Base-by-base conservation (phyloP, 306 rosid species). In the Fragaria vesca region DNA sequence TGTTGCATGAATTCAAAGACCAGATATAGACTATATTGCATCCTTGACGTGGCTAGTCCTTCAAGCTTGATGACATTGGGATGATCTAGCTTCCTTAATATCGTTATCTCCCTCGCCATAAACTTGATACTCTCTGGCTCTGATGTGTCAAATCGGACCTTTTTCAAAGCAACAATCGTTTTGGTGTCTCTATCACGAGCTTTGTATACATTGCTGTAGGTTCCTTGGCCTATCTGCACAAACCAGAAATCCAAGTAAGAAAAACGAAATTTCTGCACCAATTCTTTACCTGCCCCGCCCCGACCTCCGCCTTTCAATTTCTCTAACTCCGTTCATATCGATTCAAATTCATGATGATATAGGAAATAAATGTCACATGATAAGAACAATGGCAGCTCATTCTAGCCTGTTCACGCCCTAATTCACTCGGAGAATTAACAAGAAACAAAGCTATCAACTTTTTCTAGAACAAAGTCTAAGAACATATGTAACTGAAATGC, bases 201-300 rank as follows among this genome's bases (percentile, higher is more conserved):
- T 83, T 92, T 90, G 82, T 92, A 92, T 42, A 92, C 96, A 71
- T 92, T 92, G 84, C 96, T 89, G 66, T 92, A 92, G 24, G 93
- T 89, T 88, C 97, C 97, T 45, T 84, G 92, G 3, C 97, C 96
- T 28, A 86, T 7, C 92, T 89, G 81, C 73, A 82, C 45, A 78
- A 52, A 45, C 66, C 72, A 83, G 76, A 74, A 38, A 46, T 66
- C 36, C n/a, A 16, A 17, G 80, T 12, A 63, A 52, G 63, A 15
- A 11, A 66, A 76, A 32, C 45, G 16, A 45, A 34, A 15, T 36
- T 45, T 2, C 45, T 36, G 36, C 32, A 68, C 51, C 12, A 40
- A 7, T 42, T 42, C 3, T 42, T 68, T 20, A 12, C 54, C 34
- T 18, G 40, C 20, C 52, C 60, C 73, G 12, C 18, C 34, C 36